Conservation (phyloP, 2,329 filamentous ascomycete species). For the Pestalotiopsis fici region DNA sequence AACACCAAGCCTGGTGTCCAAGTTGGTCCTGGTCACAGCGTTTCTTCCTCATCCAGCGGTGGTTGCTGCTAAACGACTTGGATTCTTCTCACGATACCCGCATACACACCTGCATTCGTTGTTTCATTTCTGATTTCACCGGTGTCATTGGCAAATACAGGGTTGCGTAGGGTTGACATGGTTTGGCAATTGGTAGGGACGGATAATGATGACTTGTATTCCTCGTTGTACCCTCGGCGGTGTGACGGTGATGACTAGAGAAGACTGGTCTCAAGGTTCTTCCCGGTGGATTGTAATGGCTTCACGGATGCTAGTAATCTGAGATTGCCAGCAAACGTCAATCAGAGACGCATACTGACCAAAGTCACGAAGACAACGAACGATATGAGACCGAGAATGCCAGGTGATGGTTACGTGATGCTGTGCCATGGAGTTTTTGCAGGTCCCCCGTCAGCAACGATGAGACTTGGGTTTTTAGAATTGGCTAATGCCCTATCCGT, state of each 20-base stretch:
- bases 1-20: slow-evolving; percentile 99
- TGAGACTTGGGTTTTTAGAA: not conserved
- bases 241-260: not conserved
- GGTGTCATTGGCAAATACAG: slow-evolving; percentile 14
- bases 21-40: slow-evolving; percentile 91
- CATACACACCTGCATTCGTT: slow-evolving; percentile 7
- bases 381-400: not conserved
- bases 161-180: slow-evolving; percentile 9
- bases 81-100: slow-evolving; percentile 15
- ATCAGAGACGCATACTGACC: slow-evolving; percentile 6
- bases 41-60: slow-evolving; percentile 81
- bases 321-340: not conserved
- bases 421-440: not conserved
- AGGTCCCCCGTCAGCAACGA: too few relatives aligned
- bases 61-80: slow-evolving; percentile 78
- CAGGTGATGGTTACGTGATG: not conserved
- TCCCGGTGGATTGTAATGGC: slow-evolving; percentile 6
- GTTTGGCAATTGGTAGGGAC: slow-evolving; percentile 8
- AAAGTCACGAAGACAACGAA: not conserved
- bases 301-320: slow-evolving; percentile 6
- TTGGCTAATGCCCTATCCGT: not conserved
- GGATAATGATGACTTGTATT: not conserved
- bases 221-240: not conserved
- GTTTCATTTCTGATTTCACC: slow-evolving; percentile 10
- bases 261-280: not conserved